Evolutionary conservation across 768 basidiomycete species (phyloP).

Genomic region (button mushroom (Agaricus bisporus)): DNA sequence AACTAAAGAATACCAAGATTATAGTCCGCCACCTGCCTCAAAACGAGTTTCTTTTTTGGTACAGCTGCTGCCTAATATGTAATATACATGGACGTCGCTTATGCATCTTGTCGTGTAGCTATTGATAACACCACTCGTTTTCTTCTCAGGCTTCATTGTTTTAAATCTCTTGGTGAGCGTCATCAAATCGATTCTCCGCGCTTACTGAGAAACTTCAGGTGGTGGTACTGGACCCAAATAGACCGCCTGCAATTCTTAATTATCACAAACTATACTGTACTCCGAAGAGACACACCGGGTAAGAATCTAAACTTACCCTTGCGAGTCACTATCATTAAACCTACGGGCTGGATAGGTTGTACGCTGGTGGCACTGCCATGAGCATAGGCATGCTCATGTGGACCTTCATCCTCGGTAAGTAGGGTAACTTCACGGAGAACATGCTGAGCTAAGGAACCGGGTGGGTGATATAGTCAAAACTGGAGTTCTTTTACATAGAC

Average conservation of each 20-base stretch:
- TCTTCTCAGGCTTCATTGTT: not conserved
- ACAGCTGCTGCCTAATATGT: not conserved
- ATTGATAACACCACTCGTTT: not conserved
- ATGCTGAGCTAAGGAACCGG: not conserved
- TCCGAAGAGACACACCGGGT: conserved; percentile 5
- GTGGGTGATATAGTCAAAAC: not conserved
- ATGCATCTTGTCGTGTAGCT: not conserved
- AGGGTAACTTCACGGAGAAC: too few relatives aligned
- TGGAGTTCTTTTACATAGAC: not conserved
- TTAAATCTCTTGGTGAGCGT: conserved; percentile 2
- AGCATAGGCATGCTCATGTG: conserved; percentile 1
- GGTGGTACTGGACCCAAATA: not conserved
- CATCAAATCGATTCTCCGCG: not conserved
- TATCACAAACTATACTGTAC: conserved; percentile 2
- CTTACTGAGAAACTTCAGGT: not conserved
- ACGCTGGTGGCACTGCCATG: conserved; percentile 5
- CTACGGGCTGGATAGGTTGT: not conserved
- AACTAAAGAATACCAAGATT: not conserved
- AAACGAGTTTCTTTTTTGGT: not conserved
- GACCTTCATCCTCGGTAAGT: conserved; percentile 6
- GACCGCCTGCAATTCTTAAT: not conserved
- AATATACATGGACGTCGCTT: too few relatives aligned
- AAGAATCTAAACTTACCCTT: not conserved
- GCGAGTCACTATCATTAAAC: not conserved
- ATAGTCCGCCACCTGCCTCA: not conserved